Percentiles rank a stretch among this genome's conserved stretches.
phyloP scores from a whole-genome alignment of 2,329 filamentous ascomycete species.

The Bipolaris bicolor region DNA sequence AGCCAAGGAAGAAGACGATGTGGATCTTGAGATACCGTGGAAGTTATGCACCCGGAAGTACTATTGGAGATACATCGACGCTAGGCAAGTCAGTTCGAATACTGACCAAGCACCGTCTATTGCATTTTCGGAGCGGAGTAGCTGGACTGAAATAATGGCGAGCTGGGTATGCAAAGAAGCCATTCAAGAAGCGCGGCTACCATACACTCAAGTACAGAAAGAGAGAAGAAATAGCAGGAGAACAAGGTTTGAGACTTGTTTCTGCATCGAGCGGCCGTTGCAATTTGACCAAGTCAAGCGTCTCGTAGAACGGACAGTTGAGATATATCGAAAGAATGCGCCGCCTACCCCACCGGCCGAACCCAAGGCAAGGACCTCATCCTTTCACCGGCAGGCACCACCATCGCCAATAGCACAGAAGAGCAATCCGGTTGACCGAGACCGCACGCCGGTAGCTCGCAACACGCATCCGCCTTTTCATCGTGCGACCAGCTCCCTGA shows the following conservation, averaged over 20 bases:
- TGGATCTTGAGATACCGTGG: slow-evolving; percentile 47
- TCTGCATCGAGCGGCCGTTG: slow-evolving; percentile 43
- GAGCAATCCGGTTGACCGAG: slow-evolving; percentile 25
- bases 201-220: slow-evolving; percentile 43
- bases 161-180: slow-evolving; percentile 50
- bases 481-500: slow-evolving; percentile 28
- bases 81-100: slow-evolving; percentile 39
- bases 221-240: slow-evolving; percentile 38
- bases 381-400: slow-evolving; percentile 28
- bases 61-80: slow-evolving; percentile 47
- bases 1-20: slow-evolving; percentile 41
- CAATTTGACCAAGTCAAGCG: slow-evolving; percentile 44
- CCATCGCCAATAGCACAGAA: slow-evolving; percentile 14
- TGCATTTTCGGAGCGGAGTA: slow-evolving; percentile 38
- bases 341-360: slow-evolving; percentile 18
- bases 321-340: slow-evolving; percentile 41
- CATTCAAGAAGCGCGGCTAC: slow-evolving; percentile 41
- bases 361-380: slow-evolving; percentile 24
- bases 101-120: slow-evolving; percentile 34
- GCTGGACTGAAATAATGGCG: slow-evolving; percentile 46
- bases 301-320: slow-evolving; percentile 49
- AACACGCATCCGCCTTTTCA: slow-evolving; percentile 29
- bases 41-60: slow-evolving; percentile 38
- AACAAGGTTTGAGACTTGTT: slow-evolving; percentile 45
- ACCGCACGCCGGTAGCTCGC: slow-evolving; percentile 31